A percentile compares a stretch with the other conserved stretches of the same genome.
Conservation (phyloP, 176 grass and related monocot species). For the Oryza australiensis region DNA sequence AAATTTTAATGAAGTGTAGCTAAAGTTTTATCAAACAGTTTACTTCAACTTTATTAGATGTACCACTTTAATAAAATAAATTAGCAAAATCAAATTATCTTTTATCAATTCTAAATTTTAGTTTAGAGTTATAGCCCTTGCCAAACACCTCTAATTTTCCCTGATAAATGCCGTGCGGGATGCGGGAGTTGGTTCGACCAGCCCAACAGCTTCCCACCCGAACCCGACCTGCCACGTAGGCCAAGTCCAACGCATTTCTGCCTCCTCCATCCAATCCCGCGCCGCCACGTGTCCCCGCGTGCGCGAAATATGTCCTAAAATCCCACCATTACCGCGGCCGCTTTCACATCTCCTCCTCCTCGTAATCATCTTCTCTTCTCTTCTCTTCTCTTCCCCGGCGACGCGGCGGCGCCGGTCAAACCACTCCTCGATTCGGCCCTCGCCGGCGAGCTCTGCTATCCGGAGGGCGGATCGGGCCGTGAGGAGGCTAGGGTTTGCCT, state of each 20-base stretch:
- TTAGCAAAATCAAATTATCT: too few relatives aligned
- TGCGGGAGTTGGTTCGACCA: neutral
- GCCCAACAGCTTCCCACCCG: conserved; percentile 16
- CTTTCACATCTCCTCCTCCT: neutral
- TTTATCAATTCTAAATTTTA: too few relatives aligned
- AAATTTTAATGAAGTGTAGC: too few relatives aligned
- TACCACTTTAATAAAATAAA: too few relatives aligned
- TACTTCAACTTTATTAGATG: too few relatives aligned
- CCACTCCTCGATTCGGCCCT: neutral
- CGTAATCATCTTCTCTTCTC: conserved; percentile 31
- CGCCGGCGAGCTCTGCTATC: conserved; percentile 4
- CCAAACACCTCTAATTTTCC: too few relatives aligned
- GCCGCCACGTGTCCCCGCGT: conserved; percentile 31
- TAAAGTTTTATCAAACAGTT: too few relatives aligned
- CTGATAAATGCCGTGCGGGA: neutral
- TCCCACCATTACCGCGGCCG: conserved; percentile 10
- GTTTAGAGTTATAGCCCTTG: too few relatives aligned
- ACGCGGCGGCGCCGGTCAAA: conserved; percentile 47
- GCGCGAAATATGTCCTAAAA: conserved; percentile 21
- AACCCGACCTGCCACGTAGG: conserved; percentile 37
- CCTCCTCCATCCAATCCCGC: neutral
- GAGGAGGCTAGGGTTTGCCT: neutral
- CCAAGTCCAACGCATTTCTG: conserved; percentile 36
- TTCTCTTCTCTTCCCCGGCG: too few relatives aligned
- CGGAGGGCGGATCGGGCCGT: conserved; percentile 32